A percentile compares a stretch with the other conserved stretches of the same genome.
Evolutionary conservation across 495 filamentous ascomycete genomes (phyloP).

Genomic region (Penicillium riverlandense): DNA sequence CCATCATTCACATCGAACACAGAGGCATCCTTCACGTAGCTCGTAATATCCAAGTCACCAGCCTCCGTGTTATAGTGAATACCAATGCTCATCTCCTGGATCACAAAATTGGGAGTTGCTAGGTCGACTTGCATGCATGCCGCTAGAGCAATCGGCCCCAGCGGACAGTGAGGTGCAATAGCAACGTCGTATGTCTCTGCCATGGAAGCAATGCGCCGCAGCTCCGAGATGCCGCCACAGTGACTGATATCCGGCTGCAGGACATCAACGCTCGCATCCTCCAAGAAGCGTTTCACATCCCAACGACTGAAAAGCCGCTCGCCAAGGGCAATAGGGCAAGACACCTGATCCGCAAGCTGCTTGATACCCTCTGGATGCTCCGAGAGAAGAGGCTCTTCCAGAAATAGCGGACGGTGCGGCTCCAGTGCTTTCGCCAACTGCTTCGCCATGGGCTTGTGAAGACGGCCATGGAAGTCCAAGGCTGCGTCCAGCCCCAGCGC

Average conservation of each 20-base stretch:
- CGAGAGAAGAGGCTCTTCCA: conserved; percentile 69
- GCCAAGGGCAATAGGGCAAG: conserved; percentile 65
- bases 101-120: conserved; percentile 61
- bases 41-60: conserved; percentile 58
- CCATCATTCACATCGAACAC: conserved; percentile 62
- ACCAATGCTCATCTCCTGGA: conserved; percentile 75
- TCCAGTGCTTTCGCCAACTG: conserved; percentile 66
- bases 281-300: conserved; percentile 69
- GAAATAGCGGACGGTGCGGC: conserved; percentile 66
- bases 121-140: conserved; percentile 65
- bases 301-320: conserved; percentile 69
- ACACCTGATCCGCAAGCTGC: conserved; percentile 52
- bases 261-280: conserved; percentile 62
- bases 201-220: conserved; percentile 64
- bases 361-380: conserved; percentile 68
- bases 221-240: conserved; percentile 68
- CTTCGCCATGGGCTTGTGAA: conserved; percentile 79
- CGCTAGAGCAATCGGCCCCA: conserved; percentile 69
- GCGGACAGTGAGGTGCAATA: conserved; percentile 69
- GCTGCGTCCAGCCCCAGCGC: conserved; percentile 63
- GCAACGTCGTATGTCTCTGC: conserved; percentile 74
- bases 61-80: conserved; percentile 68
- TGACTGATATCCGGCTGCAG: conserved; percentile 74
- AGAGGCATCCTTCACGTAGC: conserved; percentile 54
- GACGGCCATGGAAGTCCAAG: conserved; percentile 71